Conservation (phyloP, 2,329 filamentous ascomycete genomes). For the Gyromitra esculenta region DNA sequence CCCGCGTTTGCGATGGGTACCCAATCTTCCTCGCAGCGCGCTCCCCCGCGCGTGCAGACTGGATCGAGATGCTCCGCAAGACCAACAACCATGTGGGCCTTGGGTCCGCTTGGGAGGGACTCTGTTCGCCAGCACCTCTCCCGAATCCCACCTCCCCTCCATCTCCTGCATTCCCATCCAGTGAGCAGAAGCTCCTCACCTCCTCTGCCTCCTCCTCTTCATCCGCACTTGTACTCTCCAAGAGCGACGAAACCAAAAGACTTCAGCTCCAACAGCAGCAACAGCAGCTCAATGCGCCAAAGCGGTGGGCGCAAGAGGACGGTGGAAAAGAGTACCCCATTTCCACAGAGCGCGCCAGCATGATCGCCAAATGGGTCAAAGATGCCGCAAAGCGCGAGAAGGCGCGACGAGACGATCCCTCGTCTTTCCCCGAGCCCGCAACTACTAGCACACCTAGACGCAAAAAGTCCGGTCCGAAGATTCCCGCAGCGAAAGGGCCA, state of each 20-base stretch:
- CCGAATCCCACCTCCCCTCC: constrained; percentile 58
- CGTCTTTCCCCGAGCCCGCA: background rate
- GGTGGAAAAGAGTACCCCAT: constrained; percentile 73
- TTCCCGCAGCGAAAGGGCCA: constrained; percentile 3
- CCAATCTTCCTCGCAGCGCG: constrained; percentile 79
- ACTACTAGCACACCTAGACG: background rate
- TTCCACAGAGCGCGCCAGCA: constrained; percentile 74
- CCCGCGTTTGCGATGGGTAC: constrained; percentile 78
- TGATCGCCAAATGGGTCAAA: constrained; percentile 75
- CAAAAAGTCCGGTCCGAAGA: constrained; percentile 29
- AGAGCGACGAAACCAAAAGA: constrained; percentile 58
- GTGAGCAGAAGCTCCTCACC: constrained; percentile 44
- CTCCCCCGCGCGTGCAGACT: constrained; percentile 78
- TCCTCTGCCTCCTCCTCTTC: constrained; percentile 51
- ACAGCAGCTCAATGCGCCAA: constrained; percentile 68
- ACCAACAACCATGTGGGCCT: constrained; percentile 76
- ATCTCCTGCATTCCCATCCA: constrained; percentile 35
- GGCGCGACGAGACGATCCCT: constrained; percentile 28
- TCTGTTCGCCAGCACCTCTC: constrained; percentile 72
- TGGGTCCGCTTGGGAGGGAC: constrained; percentile 72
- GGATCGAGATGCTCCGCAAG: constrained; percentile 77
- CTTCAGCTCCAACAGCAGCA: constrained; percentile 66
- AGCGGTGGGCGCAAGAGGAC: constrained; percentile 72
- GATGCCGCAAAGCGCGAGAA: constrained; percentile 61
- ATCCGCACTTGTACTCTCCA: constrained; percentile 60